These are phyloP conservation scores for Funneliformis geosporum DNA, from an alignment of 192 early-diverging fungal genomes.

Conservation along the genomic window DNA sequence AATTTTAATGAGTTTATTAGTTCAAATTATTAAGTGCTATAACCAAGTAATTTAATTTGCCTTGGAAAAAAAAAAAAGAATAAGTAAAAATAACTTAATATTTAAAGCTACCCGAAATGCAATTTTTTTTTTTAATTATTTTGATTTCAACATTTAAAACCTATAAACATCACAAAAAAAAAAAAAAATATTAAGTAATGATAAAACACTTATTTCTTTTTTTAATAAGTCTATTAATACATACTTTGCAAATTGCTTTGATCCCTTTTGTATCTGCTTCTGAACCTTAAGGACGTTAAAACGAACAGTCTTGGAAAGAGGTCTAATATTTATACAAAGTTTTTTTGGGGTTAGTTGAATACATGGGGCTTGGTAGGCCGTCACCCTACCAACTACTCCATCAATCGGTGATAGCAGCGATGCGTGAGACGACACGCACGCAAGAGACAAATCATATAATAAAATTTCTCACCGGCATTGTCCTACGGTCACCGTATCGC, in stretches of 20 bases:
- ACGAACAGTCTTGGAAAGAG: conserved; percentile 99
- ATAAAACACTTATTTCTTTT: not conserved
- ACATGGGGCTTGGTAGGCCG: too few species aligned
- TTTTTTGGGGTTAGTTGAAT: too few species aligned
- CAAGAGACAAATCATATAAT: not conserved
- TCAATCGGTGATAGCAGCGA: not conserved
- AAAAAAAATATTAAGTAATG: not conserved
- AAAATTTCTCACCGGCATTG: conserved; percentile 77
- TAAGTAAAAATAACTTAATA: too few species aligned
- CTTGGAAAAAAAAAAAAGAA: too few species aligned
- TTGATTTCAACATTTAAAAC: not conserved
- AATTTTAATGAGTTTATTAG: too few species aligned
- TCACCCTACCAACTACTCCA: not conserved
- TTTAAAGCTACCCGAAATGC: too few species aligned
- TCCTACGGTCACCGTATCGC: conserved; percentile 96
- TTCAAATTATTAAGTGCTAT: too few species aligned
- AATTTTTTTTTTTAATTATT: not conserved
- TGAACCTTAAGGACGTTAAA: conserved; percentile 99
- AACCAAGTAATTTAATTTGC: too few species aligned
- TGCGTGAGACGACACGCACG: not conserved
- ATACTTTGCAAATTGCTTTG: conserved; percentile 51
- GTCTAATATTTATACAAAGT: conserved; percentile 45
- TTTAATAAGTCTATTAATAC: not conserved
- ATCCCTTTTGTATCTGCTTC: conserved; percentile 62
- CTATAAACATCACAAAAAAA: not conserved